Conservation (phyloP, 192 early-diverging fungal species). For the Linnemannia schmuckeri region DNA sequence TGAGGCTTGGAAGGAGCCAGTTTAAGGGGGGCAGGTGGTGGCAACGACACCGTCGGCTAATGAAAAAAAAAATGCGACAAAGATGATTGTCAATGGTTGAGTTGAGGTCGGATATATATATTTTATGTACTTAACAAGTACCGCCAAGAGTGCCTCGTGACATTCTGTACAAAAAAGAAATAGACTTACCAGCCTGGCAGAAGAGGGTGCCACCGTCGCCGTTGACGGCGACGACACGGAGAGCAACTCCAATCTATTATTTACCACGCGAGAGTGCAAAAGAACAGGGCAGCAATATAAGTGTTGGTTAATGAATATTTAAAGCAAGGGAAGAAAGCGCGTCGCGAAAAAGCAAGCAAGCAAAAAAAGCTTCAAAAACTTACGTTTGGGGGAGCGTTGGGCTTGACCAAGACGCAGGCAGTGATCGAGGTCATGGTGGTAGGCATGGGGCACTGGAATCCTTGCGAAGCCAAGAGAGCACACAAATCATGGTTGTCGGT, state of each 20-base stretch:
- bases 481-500: slow-evolving; percentile 31
- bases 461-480: slow-evolving; percentile 3
- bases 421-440: slow-evolving; percentile 29
- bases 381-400: slow-evolving; percentile 31
- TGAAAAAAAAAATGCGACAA: neutral
- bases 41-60: slow-evolving; percentile 20
- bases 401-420: slow-evolving; percentile 33
- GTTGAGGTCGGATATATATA: too few species aligned
- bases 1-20: neutral
- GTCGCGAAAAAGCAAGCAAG: neutral
- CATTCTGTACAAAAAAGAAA: too few species aligned
- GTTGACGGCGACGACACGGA: slow-evolving; percentile 14
- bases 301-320: too few species aligned
- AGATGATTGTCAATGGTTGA: neutral
- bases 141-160: neutral
- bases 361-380: neutral
- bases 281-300: neutral
- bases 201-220: slow-evolving; percentile 16
- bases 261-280: too few species aligned
- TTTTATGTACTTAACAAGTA: neutral
- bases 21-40: neutral
- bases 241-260: slow-evolving; percentile 20
- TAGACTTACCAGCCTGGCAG: slow-evolving; percentile 24
- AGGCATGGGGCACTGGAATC: slow-evolving; percentile 26
- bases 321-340: neutral